These are phyloP conservation scores for Colletotrichum aenigma DNA, from an alignment of 2,329 filamentous ascomycete species.

Conservation along the genomic window DNA sequence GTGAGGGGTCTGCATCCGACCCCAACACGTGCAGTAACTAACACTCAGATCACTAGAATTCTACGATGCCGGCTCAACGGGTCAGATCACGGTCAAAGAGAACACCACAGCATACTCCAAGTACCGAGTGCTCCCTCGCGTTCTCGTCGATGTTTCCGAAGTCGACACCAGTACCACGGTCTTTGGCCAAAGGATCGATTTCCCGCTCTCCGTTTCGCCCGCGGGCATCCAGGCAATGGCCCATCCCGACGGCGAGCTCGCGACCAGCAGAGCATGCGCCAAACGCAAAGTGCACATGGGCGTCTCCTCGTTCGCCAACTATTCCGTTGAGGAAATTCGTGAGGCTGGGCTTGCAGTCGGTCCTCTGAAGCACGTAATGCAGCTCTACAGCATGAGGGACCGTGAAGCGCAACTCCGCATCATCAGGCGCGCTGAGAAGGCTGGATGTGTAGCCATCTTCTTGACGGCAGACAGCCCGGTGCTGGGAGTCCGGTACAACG, in stretches of 20 bases:
- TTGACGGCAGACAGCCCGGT: constrained; percentile 35
- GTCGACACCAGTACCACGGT: not conserved
- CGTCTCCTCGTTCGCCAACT: constrained; percentile 43
- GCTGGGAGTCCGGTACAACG: constrained; percentile 55
- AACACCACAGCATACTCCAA: not conserved
- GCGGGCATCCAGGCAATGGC: constrained; percentile 59
- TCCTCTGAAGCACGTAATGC: not conserved
- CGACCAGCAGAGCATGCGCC: constrained; percentile 49
- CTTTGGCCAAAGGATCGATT: constrained; percentile 34
- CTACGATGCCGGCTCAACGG: not conserved
- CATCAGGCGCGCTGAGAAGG: constrained; percentile 26
- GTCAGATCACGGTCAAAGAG: not conserved
- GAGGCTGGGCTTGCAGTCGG: not conserved
- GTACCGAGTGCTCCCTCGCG: not conserved
- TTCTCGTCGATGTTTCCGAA: not conserved
- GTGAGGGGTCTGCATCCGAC: not conserved
- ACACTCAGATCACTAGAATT: not conserved
- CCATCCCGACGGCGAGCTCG: constrained; percentile 55
- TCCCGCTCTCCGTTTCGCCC: constrained; percentile 57
- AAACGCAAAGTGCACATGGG: constrained; percentile 48
- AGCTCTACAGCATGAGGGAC: not conserved
- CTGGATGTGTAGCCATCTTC: constrained; percentile 28
- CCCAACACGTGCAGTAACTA: not conserved
- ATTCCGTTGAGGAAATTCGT: not conserved
- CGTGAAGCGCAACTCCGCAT: constrained; percentile 23